Base-by-base conservation (phyloP, 257 asterid genomes). In the Datura wrightii region DNA sequence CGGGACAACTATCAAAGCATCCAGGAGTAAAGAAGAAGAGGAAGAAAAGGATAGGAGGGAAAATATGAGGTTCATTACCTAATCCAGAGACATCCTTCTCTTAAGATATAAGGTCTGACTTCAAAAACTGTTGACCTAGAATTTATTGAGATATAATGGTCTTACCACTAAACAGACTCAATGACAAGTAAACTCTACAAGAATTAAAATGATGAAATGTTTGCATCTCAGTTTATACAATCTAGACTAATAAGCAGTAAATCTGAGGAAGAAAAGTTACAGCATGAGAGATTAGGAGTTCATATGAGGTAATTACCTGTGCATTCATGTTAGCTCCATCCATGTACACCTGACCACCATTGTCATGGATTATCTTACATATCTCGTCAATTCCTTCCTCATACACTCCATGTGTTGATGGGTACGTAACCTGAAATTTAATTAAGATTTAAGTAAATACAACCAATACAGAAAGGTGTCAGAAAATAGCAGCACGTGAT, bases 311-410 rank as follows among this genome's bases (percentile, higher is more conserved):
- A 52, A 82, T 18, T 91, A 97, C 99, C 98, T 97, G 99, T 82
- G 99, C 99, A 53, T 97, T 97, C 99, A 97, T 97, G 97, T 97
- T 97, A 79, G 99, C 99, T 89, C 99, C 99, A 85, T 97, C 99
- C 98, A 95, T 97, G 93, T 97, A 97, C 63, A 97, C 99, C 90
- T 97, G 99, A 83, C 99, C 99, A 62, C 98, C 98, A 71, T 97
- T 95, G 80, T 97, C 96, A 55, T 97, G 99, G 91, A 97, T 95
- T 78, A 97, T 94, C 89, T 91, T 92, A 90, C 99, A 97, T 65
- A 97, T 97, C 87, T 95, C 98, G 83, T 95, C 99, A 67, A 97
- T 94, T 53, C 98, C 98, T 91, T 97, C 98, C 92, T 97, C 99
- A 52, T 95, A 97, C 56, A 97, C 99, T 87, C 99, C 99, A 86